Base-by-base conservation (phyloP, 2,329 filamentous ascomycete species). In the Nemania serpens region DNA sequence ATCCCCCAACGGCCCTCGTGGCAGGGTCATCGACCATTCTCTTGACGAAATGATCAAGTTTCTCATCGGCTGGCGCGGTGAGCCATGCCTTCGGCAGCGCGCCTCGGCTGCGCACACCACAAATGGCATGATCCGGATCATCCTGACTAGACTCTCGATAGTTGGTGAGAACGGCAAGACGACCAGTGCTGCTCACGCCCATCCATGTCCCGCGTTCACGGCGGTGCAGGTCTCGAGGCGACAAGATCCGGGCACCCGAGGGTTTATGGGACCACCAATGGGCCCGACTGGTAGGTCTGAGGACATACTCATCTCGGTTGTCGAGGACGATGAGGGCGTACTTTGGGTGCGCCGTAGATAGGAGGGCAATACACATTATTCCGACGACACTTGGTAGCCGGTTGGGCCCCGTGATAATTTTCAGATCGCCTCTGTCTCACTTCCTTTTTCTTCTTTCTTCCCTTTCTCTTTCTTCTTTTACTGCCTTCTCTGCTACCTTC, bases 251-350 rank as follows among this genome's bases (percentile, higher is more conserved):
- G 43, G 74, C 63, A 13, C 78, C 77, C 34, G 78, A 76, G 41
- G 73, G 70, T 18, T 74, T 72, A 61, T 80, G 80, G 45, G 74
- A 80, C 85, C 86, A 89, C 86, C 86, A 89, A 73, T 87, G 82
- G 6, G 86, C 86, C 60, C 83, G 79, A 54, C 83, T 86, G 1
- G 86, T 89, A 3, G 86, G 86, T 29, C 86, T 81, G 13, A 88
- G 79, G 64, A 89, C 84, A 75, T 84, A 89, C 73, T 89, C 90
- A 78, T 94, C 91, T 68, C 91, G 85, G 74, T 94, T 94, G 77
- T 93, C 86, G 72, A 93, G 80, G 62, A 91, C 77, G 68, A 94
- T 89, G 62, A 93, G 81, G 25, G 88, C 83, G 75, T 93, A 93
- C 66, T 84, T 80, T 10, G 91, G 90, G 72, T 93, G 90, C 47